A percentile compares a stretch with the other conserved stretches of the same genome.
Evolutionary conservation across 805 yeast species (phyloP).

Genomic region (Spathaspora passalidarum): DNA sequence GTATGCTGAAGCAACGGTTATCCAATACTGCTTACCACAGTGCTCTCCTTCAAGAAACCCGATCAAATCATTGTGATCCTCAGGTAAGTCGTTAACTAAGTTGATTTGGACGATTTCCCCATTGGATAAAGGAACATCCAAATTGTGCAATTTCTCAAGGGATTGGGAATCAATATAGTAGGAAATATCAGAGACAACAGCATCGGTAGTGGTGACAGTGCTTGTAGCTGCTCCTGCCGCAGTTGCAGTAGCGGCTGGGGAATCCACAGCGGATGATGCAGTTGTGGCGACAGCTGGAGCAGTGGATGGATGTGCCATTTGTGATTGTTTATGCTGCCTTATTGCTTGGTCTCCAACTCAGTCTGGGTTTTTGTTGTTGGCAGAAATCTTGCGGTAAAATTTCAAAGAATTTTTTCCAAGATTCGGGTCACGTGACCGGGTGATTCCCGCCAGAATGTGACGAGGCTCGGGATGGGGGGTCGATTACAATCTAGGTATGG

Average conservation of each 20-base stretch:
- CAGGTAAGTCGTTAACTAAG: slow-evolving; percentile 72
- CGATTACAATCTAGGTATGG: no score
- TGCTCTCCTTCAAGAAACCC: slow-evolving; percentile 77
- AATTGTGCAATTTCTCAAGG: slow-evolving; percentile 23
- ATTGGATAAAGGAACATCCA: slow-evolving; percentile 67
- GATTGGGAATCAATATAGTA: slow-evolving; percentile 34
- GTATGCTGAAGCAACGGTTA: slow-evolving; percentile 78
- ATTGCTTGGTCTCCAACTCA: no score
- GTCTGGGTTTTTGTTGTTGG: neutral
- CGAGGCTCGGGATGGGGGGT: no score
- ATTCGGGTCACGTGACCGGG: no score
- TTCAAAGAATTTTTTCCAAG: neutral
- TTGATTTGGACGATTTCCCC: slow-evolving; percentile 84
- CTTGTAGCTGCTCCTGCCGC: neutral
- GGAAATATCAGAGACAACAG: slow-evolving; percentile 22
- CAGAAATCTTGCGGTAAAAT: neutral
- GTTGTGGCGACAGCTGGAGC: no score
- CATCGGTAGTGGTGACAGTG: slow-evolving; percentile 9
- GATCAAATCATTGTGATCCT: slow-evolving; percentile 81
- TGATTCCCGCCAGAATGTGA: no score
- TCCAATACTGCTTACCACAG: slow-evolving; percentile 77
- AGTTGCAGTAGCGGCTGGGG: neutral
- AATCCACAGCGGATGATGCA: no score
- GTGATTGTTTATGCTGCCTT: neutral
- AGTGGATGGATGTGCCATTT: neutral